phyloP scores from a whole-genome alignment of 2,329 filamentous ascomycete species.

The Fusarium buxicola region DNA sequence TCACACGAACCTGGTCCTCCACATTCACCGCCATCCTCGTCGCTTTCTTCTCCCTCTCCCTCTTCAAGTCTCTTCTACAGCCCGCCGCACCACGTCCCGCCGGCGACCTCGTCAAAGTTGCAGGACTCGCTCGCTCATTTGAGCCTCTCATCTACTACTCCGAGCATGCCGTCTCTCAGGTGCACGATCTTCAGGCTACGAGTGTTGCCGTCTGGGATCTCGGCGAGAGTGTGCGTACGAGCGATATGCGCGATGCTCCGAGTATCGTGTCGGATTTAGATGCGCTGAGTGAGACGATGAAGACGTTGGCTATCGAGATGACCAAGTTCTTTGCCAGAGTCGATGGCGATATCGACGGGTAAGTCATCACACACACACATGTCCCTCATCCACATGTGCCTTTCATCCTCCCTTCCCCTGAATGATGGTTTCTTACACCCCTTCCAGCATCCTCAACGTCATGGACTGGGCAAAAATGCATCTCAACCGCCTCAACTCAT shows the following conservation, averaged over 20 bases:
- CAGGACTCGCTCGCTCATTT: conserved; percentile 88
- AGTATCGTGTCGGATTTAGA: conserved; percentile 89
- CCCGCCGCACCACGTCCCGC: conserved; percentile 65
- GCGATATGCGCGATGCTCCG: conserved; percentile 90
- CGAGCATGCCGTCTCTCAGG: conserved; percentile 86
- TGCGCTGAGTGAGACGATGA: conserved; percentile 85
- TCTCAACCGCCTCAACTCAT: conserved; percentile 74
- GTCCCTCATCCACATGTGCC: no score
- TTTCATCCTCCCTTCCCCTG: background rate
- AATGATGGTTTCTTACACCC: conserved; percentile 17
- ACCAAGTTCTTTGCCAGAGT: conserved; percentile 94
- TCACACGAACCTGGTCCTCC: conserved; percentile 78
- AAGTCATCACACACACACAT: conserved; percentile 48
- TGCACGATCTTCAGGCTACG: conserved; percentile 89
- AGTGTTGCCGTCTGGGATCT: conserved; percentile 95
- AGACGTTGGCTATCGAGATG: conserved; percentile 84
- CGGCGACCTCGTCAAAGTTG: conserved; percentile 86
- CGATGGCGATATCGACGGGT: conserved; percentile 90
- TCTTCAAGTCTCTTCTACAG: conserved; percentile 74
- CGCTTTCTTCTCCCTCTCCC: conserved; percentile 71
- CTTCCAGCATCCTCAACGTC: conserved; percentile 80
- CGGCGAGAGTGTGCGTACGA: conserved; percentile 86
- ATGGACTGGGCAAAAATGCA: conserved; percentile 97
- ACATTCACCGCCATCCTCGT: conserved; percentile 71
- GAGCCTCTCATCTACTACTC: conserved; percentile 96